A percentile compares a stretch with the other conserved stretches of the same genome.
phyloP scores from a whole-genome alignment of 2,329 filamentous ascomycete genomes.

The Arthroderma sp. region DNA sequence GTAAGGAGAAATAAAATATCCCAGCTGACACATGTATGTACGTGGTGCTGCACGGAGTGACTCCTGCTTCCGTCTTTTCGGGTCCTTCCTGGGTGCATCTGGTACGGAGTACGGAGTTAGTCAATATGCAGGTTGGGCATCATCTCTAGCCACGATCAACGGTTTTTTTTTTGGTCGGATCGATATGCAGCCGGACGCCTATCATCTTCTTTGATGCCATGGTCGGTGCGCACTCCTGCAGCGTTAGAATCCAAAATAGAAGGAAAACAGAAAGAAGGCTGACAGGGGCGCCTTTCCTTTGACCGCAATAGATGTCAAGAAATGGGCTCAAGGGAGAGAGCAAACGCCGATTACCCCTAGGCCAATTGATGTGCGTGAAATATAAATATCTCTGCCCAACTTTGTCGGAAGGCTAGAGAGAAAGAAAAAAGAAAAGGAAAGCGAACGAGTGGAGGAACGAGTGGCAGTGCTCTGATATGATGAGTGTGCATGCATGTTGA shows the following conservation, averaged over 20 bases:
- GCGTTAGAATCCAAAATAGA: background rate
- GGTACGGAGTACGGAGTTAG: too few relatives aligned
- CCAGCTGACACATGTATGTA: conserved; percentile 3
- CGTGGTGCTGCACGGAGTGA: background rate
- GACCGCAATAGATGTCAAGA: too few relatives aligned
- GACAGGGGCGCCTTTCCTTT: too few relatives aligned
- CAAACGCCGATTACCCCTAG: background rate
- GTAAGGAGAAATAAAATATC: background rate
- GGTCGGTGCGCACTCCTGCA: background rate
- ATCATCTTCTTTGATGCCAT: background rate
- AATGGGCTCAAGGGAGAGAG: too few relatives aligned
- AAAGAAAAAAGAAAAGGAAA: background rate
- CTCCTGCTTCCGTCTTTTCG: background rate
- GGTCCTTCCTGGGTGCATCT: background rate
- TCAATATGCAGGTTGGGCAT: conserved; percentile 2
- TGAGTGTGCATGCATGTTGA: background rate
- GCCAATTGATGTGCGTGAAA: background rate
- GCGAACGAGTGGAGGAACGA: background rate
- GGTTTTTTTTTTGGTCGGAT: background rate
- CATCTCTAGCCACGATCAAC: background rate
- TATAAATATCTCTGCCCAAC: background rate
- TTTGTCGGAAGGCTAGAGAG: background rate
- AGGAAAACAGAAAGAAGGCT: background rate
- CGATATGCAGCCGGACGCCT: background rate
- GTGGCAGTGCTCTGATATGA: background rate